Base-by-base conservation (phyloP, 2,329 filamentous ascomycete species). In the Madurella fahalii region DNA sequence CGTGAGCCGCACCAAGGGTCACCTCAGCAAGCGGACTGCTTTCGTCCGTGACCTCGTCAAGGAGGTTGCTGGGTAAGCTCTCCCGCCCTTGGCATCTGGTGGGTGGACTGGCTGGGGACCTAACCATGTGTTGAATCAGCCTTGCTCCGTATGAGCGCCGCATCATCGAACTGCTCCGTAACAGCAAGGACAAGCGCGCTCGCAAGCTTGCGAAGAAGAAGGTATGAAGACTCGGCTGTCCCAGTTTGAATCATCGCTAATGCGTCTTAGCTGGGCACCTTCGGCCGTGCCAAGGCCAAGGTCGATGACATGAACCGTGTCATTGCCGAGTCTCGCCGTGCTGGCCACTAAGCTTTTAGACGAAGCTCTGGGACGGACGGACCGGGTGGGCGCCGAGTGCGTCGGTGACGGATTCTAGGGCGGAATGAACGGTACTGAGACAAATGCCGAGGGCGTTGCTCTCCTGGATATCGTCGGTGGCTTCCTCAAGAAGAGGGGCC, bases 201-300 rank as follows among this genome's bases (percentile, higher is more conserved):
- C 86, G 93, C 70, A 96, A 96, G 87, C 89, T 97, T 72, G 93
- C 93, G 72, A 97, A 97, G 92, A 96, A 96, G 90, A 87, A 93
- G 78, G 89, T 93, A 84, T 67, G 87, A 84, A 15, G 16, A 49
- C 2, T 17, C 17, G 16, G 9, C 53, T 56, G 57, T 70, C 63
- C 25, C 2, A 37, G 5, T 8, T 7, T 12, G 34, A 17, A 52
- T n/a, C 4, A 2, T 18, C 5, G 48, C 51, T 54, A 53, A 56
- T 64, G 25, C 3, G 31, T 9, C 8, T 8, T 40, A 94, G 88
- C 92, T 99, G 82, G 94, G 94, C 76, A 97, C 94, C 71, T 97
- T 97, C 80, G 90, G 90, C 74, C 94, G 94, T 77, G 93, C 93
- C 74, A 99, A 99, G 93, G 87, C 85, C 76, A 99, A 99, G 93